Percentiles rank a stretch among this genome's conserved stretches.
Evolutionary conservation across 805 yeast species (phyloP).

Genomic region (Phaffomyces opuntiae): DNA sequence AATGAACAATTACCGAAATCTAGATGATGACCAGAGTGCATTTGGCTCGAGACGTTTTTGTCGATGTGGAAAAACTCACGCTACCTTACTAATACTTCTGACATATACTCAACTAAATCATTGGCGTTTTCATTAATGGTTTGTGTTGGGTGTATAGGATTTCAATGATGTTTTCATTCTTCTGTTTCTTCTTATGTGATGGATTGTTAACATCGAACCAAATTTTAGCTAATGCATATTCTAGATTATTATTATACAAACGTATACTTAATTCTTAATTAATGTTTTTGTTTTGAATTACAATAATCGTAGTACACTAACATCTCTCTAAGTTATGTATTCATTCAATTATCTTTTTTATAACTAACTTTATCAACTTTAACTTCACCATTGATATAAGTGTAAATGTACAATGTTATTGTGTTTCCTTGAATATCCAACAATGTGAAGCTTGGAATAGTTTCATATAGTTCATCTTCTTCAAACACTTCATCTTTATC

Average conservation of each 20-base stretch:
- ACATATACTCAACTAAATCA: constrained; percentile 14
- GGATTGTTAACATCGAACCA: neutral
- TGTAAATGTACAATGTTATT: constrained; percentile 81
- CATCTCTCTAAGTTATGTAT: too few relatives aligned
- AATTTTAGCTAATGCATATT: constrained; percentile 7
- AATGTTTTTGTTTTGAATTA: neutral
- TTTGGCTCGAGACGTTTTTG: constrained; percentile 95
- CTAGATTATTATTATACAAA: constrained; percentile 3
- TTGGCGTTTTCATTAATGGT: neutral
- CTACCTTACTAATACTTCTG: constrained; percentile 83
- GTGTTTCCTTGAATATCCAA: constrained; percentile 76
- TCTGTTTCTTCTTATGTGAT: neutral
- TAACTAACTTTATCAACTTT: constrained; percentile 84
- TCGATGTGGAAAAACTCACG: constrained; percentile 98
- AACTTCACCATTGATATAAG: constrained; percentile 72
- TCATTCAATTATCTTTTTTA: constrained; percentile 35
- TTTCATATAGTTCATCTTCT: constrained; percentile 17
- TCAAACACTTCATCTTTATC: constrained; percentile 19
- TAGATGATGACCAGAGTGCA: constrained; percentile 62
- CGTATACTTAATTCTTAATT: neutral
- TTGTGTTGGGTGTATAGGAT: too few relatives aligned
- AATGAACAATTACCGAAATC: neutral
- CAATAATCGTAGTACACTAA: too few relatives aligned
- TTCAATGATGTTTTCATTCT: neutral
- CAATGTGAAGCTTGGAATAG: constrained; percentile 79